phyloP scores from a whole-genome alignment of 2,329 filamentous ascomycete genomes.

The Aspergillus sclerotialis region DNA sequence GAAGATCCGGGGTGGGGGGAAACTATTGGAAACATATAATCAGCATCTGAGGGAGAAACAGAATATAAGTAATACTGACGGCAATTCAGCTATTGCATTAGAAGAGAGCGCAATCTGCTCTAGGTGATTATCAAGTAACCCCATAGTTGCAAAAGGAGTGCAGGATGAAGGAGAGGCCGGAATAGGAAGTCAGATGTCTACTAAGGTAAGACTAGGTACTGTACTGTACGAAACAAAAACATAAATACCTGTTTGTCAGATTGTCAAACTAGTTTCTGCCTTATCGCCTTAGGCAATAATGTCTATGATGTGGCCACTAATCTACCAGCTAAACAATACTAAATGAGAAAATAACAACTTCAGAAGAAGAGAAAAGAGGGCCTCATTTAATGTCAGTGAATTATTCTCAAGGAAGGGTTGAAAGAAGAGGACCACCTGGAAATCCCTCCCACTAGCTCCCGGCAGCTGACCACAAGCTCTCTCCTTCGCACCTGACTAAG shows the following conservation, averaged over 20 bases:
- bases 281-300: background rate
- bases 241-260: background rate
- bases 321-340: background rate
- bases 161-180: background rate
- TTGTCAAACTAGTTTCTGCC: no score
- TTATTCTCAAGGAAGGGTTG: no score
- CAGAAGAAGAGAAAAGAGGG: slow-evolving; percentile 1
- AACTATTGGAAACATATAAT: slow-evolving; percentile 54
- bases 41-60: slow-evolving; percentile 3
- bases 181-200: no score
- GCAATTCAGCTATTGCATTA: slow-evolving; percentile 65
- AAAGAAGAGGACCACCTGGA: no score
- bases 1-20: slow-evolving; percentile 87
- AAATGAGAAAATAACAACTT: slow-evolving; percentile 5
- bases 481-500: slow-evolving; percentile 31
- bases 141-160: slow-evolving; percentile 45
- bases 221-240: background rate
- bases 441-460: slow-evolving; percentile 5
- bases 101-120: slow-evolving; percentile 74
- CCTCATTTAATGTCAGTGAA: no score
- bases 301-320: background rate
- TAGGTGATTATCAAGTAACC: slow-evolving; percentile 62
- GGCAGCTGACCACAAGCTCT: slow-evolving; percentile 12
- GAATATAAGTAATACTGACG: slow-evolving; percentile 44
- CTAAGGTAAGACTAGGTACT: no score